Evolutionary conservation across 495 filamentous ascomycete genomes (phyloP), one percentile per base, ranked within the genome.

Genomic region (Melanomma pulvis-pyrius): DNA sequence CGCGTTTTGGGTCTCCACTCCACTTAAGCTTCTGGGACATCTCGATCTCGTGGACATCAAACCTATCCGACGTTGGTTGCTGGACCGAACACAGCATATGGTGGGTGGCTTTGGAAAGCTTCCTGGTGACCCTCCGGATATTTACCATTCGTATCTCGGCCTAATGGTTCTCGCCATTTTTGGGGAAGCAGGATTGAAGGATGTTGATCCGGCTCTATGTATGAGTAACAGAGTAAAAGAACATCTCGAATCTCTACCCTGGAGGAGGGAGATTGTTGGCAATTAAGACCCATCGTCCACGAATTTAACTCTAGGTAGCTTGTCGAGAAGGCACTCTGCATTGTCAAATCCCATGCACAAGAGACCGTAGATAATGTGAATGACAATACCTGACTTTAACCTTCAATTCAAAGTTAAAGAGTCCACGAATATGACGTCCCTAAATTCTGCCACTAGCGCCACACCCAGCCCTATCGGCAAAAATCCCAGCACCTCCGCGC

Each of bases 51-150:
- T 93, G 39, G 82, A 90, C 53, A 76, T 77, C 9, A 75, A 74
- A 22, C 81, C 86, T 9, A 84, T 88, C 28, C 85, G 91, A 13
- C 82, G 84, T 57, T 98, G 96, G 76, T 80, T 98, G 17, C 79
- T 97, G 0, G 88, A 90, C 29, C 90, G 90, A 74, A 93, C 91
- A n/a, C 92, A 97, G 71, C 94, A 98, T 75, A 71, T 86, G 24
- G 87, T 97, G 19, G 94, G 94, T 52, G 94, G 94, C 0, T 97
- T 98, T 77, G 88, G 88, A 4, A 98, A 98, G 72, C 73, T 83
- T 11, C 87, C 91, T 0, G 90, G 90, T 28, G 87, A 90, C 61
- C 84, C 85, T 63, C 94, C 94, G 51, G 94, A 98, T 77, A 83
- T 97, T 26, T 87, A 96, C 68, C 94, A 98, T 71, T 90, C 89